A percentile compares a stretch with the other conserved stretches of the same genome.
These are phyloP conservation scores for Trichoderma gracile DNA, from an alignment of 2,329 filamentous ascomycete species.

Conservation along the genomic window DNA sequence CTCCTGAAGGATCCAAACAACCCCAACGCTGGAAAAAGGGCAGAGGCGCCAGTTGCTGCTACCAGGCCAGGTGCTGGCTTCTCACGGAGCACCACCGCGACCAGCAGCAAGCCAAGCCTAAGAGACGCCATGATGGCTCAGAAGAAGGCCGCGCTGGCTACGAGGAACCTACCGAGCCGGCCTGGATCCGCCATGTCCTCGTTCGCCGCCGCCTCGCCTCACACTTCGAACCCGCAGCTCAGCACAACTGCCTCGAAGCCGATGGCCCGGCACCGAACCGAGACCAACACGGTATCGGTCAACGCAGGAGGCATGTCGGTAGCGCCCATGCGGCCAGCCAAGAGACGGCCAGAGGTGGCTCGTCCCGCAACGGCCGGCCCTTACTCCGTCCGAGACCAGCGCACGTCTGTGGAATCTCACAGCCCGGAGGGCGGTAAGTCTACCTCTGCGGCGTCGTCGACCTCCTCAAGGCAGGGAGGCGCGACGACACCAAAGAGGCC, in stretches of 20 bases:
- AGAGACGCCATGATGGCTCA: conserved; percentile 84
- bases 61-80: conserved; percentile 51
- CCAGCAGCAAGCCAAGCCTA: conserved; percentile 65
- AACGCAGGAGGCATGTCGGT: conserved; percentile 61
- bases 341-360: conserved; percentile 58
- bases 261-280: conserved; percentile 45
- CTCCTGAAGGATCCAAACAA: conserved; percentile 84
- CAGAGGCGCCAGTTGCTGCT: conserved; percentile 50
- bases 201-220: conserved; percentile 48
- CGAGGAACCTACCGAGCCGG: conserved; percentile 53
- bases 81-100: conserved; percentile 62
- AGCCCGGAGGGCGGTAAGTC: conserved; percentile 52
- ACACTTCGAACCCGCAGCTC: conserved; percentile 41
- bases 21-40: conserved; percentile 65
- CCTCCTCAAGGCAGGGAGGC: conserved; percentile 36
- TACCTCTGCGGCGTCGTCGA: conserved; percentile 48
- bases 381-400: conserved; percentile 61
- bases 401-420: conserved; percentile 35
- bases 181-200: conserved; percentile 66
- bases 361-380: conserved; percentile 66
- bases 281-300: conserved; percentile 44
- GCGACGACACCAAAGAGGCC: conserved; percentile 56
- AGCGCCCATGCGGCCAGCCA: conserved; percentile 62
- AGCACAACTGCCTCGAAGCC: conserved; percentile 37
- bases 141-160: conserved; percentile 61